phyloP scores from a whole-genome alignment of 768 basidiomycete species.

The Termitomyces sp. region DNA sequence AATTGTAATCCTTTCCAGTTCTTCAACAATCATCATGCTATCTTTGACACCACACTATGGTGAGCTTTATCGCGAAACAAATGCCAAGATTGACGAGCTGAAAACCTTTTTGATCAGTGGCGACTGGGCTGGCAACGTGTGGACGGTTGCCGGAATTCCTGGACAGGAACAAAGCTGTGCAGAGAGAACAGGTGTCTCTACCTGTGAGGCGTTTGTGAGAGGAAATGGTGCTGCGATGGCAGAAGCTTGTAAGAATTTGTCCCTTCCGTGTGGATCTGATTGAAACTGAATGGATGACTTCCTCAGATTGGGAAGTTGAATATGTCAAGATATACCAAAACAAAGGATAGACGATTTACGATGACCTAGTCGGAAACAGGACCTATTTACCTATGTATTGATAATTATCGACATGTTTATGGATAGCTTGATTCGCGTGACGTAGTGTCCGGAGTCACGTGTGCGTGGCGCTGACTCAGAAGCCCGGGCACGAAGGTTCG shows the following conservation, averaged over 20 bases:
- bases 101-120: conserved; percentile 41
- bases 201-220: conserved; percentile 74
- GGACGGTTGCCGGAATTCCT: conserved; percentile 65
- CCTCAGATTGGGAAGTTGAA: conserved; percentile 75
- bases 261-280: background rate
- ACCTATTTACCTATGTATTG: conserved; percentile 1
- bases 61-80: conserved; percentile 22
- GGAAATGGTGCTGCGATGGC: conserved; percentile 63
- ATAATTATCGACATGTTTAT: conserved; percentile 1
- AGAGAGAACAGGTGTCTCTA: conserved; percentile 71
- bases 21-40: conserved; percentile 71
- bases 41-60: conserved; percentile 88
- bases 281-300: conserved; percentile 3
- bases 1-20: conserved; percentile 72
- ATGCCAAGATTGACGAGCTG: background rate
- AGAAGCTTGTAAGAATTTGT: conserved; percentile 65
- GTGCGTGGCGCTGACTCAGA: background rate
- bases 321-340: conserved; percentile 69
- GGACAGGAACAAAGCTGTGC: conserved; percentile 88
- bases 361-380: background rate
- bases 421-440: background rate
- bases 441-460: background rate
- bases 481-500: conserved; percentile 10
- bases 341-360: background rate
- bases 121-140: conserved; percentile 85